Base-by-base conservation (phyloP, 2,329 filamentous ascomycete species). In the Cercospora sp. region DNA sequence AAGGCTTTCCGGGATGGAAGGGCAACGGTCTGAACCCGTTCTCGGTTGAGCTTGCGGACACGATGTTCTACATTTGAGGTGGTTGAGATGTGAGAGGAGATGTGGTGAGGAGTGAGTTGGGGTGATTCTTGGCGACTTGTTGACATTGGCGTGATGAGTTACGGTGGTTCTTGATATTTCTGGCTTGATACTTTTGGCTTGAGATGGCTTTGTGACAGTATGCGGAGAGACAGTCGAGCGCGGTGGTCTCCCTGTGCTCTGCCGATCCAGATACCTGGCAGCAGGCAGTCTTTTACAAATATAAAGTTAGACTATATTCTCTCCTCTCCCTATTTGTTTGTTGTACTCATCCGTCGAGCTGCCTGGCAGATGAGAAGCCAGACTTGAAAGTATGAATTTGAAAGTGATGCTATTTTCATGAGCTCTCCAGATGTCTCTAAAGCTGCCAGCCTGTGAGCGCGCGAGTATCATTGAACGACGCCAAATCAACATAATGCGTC, bases 11-110 rank as follows among this genome's bases (percentile, higher is more conserved):
- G 8, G 39, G 12, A 31, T 58, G 62, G 30, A 16, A 12, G 23
- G 26, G 39, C 10, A n/a, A n/a, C 13, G 59, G 57, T 6, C 39
- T 16, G 3, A 74, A 75, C 39, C 75, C 74, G 3, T 78, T 77
- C 75, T 70, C 73, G 48, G 8, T n/a, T 23, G 62, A 68, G 4
- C 18, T 77, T 9, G 68, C 74, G 36, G 53, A 70, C 9, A 72
- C 58, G 13, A 79, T 77, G 74, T 78, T 77, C 61, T 78, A 69
- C 61, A 72, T 75, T 31, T 73, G 64, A 71, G 62, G 5, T 23
- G 48, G 5, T 3, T n/a, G 1, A 2, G 23, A 13, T 0, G 3
- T 5, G 23, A 23, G 48, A 53, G 23, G 48, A 26, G 18, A 48
- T 5, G n/a, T 2, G 26, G n/a, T 5, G 59, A 26, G 13, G 30